Percentiles rank a stretch among this genome's conserved stretches.
phyloP scores from a whole-genome alignment of 2,329 filamentous ascomycete species.

The Colletotrichum sublineola region DNA sequence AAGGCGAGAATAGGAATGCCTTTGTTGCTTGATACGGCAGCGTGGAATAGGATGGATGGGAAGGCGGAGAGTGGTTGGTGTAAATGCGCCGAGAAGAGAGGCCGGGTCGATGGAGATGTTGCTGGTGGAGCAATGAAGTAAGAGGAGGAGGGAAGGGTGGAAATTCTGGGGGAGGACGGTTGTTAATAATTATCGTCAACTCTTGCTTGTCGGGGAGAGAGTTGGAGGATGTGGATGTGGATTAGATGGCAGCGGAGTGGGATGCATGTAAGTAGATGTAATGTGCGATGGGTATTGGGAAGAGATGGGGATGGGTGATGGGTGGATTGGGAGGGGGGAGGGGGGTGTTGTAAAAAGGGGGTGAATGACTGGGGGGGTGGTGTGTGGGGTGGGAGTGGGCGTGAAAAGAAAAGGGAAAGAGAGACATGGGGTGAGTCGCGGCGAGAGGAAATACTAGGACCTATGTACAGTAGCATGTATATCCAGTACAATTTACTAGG shows the following conservation, averaged over 20 bases:
- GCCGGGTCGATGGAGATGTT: conserved; percentile 18
- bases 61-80: conserved; percentile 32
- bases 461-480: not conserved
- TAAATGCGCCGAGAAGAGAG: conserved; percentile 14
- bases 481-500: conserved; percentile 22
- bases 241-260: conserved; percentile 41
- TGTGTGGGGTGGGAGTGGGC: not conserved
- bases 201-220: conserved; percentile 23
- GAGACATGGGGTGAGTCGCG: conserved; percentile 39
- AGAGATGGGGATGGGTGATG: conserved; percentile 25
- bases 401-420: not conserved
- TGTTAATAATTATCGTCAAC: conserved; percentile 44
- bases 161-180: conserved; percentile 42
- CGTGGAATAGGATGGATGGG: conserved; percentile 6
- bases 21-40: conserved; percentile 16
- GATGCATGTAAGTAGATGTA: conserved; percentile 39
- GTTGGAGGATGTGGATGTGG: conserved; percentile 38
- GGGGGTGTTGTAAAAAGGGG: conserved; percentile 1
- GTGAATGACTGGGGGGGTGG: conserved; percentile 1
- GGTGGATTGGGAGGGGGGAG: conserved; percentile 4
- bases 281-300: conserved; percentile 36
- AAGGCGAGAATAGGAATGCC: conserved; percentile 29
- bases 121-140: conserved; percentile 43
- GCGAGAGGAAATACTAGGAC: conserved; percentile 29
- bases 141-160: conserved; percentile 39